Conservation (phyloP, 768 basidiomycete genomes). For the Lyophyllum shimeji region DNA sequence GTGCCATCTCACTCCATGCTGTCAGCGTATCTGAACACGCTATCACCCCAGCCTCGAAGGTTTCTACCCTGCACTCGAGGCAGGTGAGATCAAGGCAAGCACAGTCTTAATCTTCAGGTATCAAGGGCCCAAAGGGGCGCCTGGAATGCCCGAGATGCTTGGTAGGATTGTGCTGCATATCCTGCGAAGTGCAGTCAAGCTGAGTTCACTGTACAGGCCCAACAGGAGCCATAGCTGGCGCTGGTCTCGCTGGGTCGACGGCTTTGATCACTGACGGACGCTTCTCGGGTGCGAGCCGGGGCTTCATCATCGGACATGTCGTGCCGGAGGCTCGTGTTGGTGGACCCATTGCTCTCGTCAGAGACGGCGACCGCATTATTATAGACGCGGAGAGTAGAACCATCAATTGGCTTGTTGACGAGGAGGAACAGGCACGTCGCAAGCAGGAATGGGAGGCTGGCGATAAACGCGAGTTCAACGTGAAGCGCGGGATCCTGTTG, state of each 20-base stretch:
- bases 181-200: background rate
- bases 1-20: slow-evolving; percentile 6
- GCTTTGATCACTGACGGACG: slow-evolving; percentile 88
- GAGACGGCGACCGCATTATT: slow-evolving; percentile 77
- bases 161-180: slow-evolving; percentile 22
- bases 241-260: slow-evolving; percentile 74
- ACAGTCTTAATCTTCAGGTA: slow-evolving; percentile 82
- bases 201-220: slow-evolving; percentile 46
- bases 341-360: slow-evolving; percentile 84
- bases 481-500: slow-evolving; percentile 71
- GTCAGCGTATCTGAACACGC: background rate
- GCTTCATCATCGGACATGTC: slow-evolving; percentile 57
- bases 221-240: slow-evolving; percentile 82
- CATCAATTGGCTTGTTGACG: slow-evolving; percentile 74
- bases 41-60: slow-evolving; percentile 48
- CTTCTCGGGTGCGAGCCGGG: slow-evolving; percentile 77
- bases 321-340: slow-evolving; percentile 70
- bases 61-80: slow-evolving; percentile 74
- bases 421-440: slow-evolving; percentile 62
- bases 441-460: slow-evolving; percentile 69
- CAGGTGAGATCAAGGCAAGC: slow-evolving; percentile 73
- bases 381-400: slow-evolving; percentile 66
- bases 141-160: slow-evolving; percentile 84
- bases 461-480: slow-evolving; percentile 61
- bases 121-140: slow-evolving; percentile 89